Evolutionary conservation across 768 basidiomycete genomes (phyloP).

Genomic region (Podaxis carcinomalis): DNA sequence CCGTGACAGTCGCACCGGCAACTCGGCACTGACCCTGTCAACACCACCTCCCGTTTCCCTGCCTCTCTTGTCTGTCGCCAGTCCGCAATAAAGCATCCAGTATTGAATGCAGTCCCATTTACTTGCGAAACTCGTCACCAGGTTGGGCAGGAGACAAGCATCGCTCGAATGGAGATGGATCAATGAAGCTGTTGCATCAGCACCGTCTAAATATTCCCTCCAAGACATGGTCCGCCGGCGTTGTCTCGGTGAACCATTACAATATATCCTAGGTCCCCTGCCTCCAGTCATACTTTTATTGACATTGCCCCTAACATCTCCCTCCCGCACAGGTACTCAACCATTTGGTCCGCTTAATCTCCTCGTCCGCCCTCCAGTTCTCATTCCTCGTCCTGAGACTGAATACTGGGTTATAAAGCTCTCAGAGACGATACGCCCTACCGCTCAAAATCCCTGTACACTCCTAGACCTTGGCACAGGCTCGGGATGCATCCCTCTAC

Average conservation of each 20-base stretch:
- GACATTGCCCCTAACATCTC: constrained; percentile 13
- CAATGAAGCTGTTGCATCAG: constrained; percentile 21
- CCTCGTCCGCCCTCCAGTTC: constrained; percentile 67
- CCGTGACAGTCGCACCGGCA: constrained; percentile 7
- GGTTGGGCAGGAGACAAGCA: constrained; percentile 34
- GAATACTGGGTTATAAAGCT: constrained; percentile 75
- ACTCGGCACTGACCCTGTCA: constrained; percentile 14
- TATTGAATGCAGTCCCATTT: constrained; percentile 23
- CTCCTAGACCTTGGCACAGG: constrained; percentile 93
- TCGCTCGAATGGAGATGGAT: constrained; percentile 41
- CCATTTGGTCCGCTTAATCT: constrained; percentile 86
- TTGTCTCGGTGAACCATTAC: constrained; percentile 71
- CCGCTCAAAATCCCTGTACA: constrained; percentile 28
- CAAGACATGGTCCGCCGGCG: constrained; percentile 55
- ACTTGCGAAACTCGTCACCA: constrained; percentile 21
- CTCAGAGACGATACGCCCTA: constrained; percentile 39
- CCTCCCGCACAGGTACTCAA: constrained; percentile 53
- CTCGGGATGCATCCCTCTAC: constrained; percentile 85
- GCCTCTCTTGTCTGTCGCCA: not conserved
- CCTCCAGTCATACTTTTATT: constrained; percentile 5
- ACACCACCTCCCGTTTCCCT: constrained; percentile 5
- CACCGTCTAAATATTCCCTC: constrained; percentile 21
- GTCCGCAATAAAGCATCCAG: not conserved
- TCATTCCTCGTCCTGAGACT: constrained; percentile 96
- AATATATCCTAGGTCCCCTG: constrained; percentile 79